Evolutionary conservation across 73 alveolate species (phyloP).

Genomic region (Paramecium octaurelia): DNA sequence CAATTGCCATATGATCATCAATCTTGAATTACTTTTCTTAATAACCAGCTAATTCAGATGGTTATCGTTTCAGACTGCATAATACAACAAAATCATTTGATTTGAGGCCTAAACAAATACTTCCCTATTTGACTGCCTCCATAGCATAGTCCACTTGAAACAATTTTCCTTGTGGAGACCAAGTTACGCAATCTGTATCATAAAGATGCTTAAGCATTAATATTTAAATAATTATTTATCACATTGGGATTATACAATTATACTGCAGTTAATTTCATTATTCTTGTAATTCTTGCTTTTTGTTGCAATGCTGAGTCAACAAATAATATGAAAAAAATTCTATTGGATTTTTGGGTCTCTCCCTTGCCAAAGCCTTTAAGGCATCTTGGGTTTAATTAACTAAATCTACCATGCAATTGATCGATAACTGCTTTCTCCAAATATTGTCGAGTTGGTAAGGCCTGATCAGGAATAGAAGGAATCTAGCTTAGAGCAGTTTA

Average conservation of each 20-base stretch:
- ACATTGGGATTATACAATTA: conserved; percentile 28
- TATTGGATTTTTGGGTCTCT: conserved; percentile 61
- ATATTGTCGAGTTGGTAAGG: conserved; percentile 57
- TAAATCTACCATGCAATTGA: not conserved
- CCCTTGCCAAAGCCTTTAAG: conserved; percentile 56
- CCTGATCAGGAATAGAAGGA: conserved; percentile 6
- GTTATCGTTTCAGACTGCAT: conserved; percentile 78
- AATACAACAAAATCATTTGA: conserved; percentile 79
- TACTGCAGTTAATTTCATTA: not conserved
- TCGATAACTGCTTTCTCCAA: conserved; percentile 58
- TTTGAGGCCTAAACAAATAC: conserved; percentile 91
- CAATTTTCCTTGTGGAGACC: conserved; percentile 97
- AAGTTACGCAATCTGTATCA: conserved; percentile 93
- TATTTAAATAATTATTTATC: conserved; percentile 39
- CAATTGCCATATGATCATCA: conserved; percentile 97
- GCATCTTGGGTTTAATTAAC: not conserved
- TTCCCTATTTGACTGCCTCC: conserved; percentile 99
- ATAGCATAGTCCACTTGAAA: conserved; percentile 97
- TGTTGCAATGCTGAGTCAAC: conserved; percentile 27
- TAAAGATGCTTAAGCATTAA: conserved; percentile 84
- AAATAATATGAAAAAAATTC: conserved; percentile 63
- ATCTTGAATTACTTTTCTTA: conserved; percentile 90
- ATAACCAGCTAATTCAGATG: conserved; percentile 87
- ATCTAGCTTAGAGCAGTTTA: conserved; percentile 1
- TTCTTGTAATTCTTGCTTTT: not conserved